Evolutionary conservation across 495 filamentous ascomycete genomes (phyloP), one percentile per base, ranked within the genome.

Genomic region (Bacidia gigantensis): DNA sequence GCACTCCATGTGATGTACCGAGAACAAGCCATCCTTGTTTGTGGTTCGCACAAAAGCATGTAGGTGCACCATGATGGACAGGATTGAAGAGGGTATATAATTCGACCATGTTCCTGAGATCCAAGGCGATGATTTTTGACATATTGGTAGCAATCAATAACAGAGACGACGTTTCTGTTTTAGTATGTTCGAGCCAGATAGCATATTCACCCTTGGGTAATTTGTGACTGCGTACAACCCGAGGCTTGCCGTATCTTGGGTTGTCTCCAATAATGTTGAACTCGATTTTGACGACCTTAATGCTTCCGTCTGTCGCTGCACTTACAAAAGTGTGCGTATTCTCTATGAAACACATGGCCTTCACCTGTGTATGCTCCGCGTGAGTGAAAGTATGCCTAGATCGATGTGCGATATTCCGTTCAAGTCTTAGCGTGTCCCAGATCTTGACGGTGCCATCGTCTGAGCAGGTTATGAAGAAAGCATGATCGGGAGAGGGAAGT

Each of bases 261-360:
- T 73, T 73, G 20, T 72, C 77, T 11, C 68, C 70, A 39, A 72
- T 68, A 18, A 78, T 70, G 12, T 77, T 70, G 49, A 85, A 86
- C 53, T 95, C 87, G 20, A 96, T 82, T 58, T 85, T 85, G 51
- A 95, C 83, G 3, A 93, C 81, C 64, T 95, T 82, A 12, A 99
- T 80, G 56, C 81, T 90, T 5, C 93, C 93, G 65, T 99, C 92
- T 20, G 77, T 87, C 3, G 85, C 89, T 43, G 82, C 89, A 57
- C 86, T 94, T 55, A 93, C 72, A 61, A 97, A 96, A 18, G 82
- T 87, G 65, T 96, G 86, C 0, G 93, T 96, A 55, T 93, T 87
- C 60, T 96, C 89, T 26, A 99, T 77, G 63, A 97, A 97, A 47
- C 83, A 85, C 21, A 96, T 60, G 5, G 87, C 79, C 22, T 84